Base-by-base conservation (phyloP, 1,284 basidiomycete species). In the Sporisorium reilianum region DNA sequence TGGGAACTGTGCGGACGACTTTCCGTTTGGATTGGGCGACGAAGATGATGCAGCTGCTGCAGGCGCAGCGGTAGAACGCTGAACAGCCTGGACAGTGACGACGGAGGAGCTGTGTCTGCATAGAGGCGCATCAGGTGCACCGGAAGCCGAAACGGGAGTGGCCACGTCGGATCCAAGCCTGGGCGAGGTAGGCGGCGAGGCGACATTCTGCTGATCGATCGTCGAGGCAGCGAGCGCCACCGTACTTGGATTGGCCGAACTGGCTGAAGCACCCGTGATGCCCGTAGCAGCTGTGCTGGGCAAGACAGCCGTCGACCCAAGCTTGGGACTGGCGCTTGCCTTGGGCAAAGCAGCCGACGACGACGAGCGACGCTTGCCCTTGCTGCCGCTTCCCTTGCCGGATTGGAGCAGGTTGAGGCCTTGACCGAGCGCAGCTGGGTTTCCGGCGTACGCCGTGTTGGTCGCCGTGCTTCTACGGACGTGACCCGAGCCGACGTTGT, bases 401-500 rank as follows among this genome's bases (percentile, higher is more conserved):
- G 64, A 46, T 25, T 67, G 49, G n/a, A 67, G 46, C 25, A 71
- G 41, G 22, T 71, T 65, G 38, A 65, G 52, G 5, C 67, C 63
- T 32, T 65, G 58, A 34, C 59, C 66, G 18, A 76, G 38, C 32
- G 45, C 32, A 38, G 73, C 38, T 8, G 69, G 53, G 22, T 61
- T 60, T 42, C 23, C 34, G 9, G 55, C 48, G 25, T 44, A 53
- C 5, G 36, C 51, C 44, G 64, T 26, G 22, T 57, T 61, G 25
- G 28, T 42, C 10, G 55, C 60, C 20, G 56, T 28, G 8, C 14
- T 42, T 22, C 71, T 63, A 28, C 72, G 53, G n/a, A 60, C 63
- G n/a, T 57, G 66, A 42, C 77, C 78, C 5, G 73, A 61, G 18
- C 59, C 59, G 20, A 73, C 73, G 42, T 77, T 75, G 25, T 51